Conservation (phyloP, 2,329 filamentous ascomycete genomes). For the Verruconis gallopava region DNA sequence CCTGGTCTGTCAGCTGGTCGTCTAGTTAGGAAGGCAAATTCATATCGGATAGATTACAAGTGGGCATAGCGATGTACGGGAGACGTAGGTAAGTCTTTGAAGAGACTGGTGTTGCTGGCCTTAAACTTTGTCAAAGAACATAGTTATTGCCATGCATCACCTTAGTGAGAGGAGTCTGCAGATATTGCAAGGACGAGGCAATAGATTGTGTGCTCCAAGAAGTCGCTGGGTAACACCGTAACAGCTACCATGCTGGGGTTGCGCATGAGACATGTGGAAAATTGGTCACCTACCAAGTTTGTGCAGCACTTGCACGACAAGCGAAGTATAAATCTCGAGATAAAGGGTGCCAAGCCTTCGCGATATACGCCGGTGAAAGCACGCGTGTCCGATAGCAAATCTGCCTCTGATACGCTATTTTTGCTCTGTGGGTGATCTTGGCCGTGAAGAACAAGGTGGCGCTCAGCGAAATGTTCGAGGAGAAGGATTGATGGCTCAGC, state of each 20-base stretch:
- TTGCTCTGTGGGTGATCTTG: neutral
- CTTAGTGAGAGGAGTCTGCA: too few species aligned
- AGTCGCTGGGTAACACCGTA: neutral
- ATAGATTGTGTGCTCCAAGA: neutral
- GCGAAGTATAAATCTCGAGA: neutral
- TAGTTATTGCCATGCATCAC: neutral
- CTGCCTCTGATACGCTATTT: neutral
- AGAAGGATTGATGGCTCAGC: too few species aligned
- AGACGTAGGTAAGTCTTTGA: too few species aligned
- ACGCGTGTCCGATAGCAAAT: neutral
- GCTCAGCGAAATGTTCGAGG: too few species aligned
- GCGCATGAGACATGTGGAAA: neutral
- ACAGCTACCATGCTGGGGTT: neutral
- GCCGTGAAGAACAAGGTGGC: too few species aligned
- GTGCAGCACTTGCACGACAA: neutral
- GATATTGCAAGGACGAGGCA: neutral
- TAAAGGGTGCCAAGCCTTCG: neutral
- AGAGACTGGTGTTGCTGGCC: neutral
- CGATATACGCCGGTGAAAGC: neutral
- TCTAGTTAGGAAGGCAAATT: neutral
- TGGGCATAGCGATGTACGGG: neutral
- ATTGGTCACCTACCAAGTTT: neutral
- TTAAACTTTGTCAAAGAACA: neutral
- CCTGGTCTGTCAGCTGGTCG: neutral
- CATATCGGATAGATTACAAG: neutral